Base-by-base conservation (phyloP, 2,329 filamentous ascomycete genomes). In the Cryphonectria nitschkei region DNA sequence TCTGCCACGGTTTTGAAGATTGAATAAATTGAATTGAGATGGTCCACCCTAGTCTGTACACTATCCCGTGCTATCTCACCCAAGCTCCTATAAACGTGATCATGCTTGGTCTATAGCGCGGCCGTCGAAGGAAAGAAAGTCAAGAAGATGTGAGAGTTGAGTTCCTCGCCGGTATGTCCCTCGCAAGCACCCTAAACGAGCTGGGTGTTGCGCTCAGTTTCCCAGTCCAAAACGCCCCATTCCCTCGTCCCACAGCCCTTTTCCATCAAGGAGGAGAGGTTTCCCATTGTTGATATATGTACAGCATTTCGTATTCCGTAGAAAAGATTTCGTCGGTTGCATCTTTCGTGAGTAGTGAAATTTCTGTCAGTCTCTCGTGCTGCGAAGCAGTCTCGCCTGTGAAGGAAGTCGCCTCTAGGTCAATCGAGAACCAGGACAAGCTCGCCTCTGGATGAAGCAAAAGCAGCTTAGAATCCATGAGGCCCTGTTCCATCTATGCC, bases 401-500 rank as follows among this genome's bases (percentile, higher is more conserved):
- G 58, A 14, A 26, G 29, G 5, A 58, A 22, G 6, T 32, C 2
- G 5, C 14, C 29, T 34, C 26, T 32, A 34, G 54, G 26, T 34
- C 29, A 19, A 58, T 32, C 54, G 7, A 19, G 6, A 6, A 8
- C 13, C 26, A 34, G 29, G 2, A 19, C 26, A 58, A 13, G 54
- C 14, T 9, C 6, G 14, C 29, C 14, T 19, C 4, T 32, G 6
- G 2, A 32, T 14, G 54, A 58, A 32, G n/a, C 13, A 58, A 29
- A 32, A 32, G 6, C 37, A 8, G 52, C 26, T 46, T 62, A 72
- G n/a, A 73, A 58, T 3, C 70, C 68, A 37, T 74, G 78, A 0
- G 80, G 78, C 0, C 80, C 84, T 68, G 75, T 77, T 2, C 83
- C 84, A 70, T 84, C 82, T 11, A 74, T 41, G 3, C 84, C 85